Evolutionary conservation across 306 rosid species (phyloP).

Genomic region (Neltuma alba): DNA sequence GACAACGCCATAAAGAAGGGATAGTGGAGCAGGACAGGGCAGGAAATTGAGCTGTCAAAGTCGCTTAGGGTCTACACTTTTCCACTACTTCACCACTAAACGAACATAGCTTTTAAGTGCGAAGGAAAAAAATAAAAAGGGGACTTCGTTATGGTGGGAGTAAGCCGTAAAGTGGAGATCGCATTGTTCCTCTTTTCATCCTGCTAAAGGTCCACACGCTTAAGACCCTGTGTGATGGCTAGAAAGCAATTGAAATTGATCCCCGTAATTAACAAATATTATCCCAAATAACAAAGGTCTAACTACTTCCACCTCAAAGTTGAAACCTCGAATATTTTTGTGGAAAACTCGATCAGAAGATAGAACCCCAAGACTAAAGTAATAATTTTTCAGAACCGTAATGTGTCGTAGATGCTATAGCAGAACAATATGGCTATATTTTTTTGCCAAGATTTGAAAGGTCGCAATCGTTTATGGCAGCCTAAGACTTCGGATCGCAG

Average conservation of each 20-base stretch:
- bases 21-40: not conserved
- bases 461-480: slow-evolving; percentile 45
- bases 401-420: not conserved
- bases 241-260: not conserved
- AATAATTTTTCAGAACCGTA: not conserved
- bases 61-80: slow-evolving; percentile 21
- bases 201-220: slow-evolving; percentile 71
- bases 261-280: not conserved
- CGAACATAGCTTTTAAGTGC: slow-evolving; percentile 30
- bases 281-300: slow-evolving; percentile 39
- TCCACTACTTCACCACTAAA: slow-evolving; percentile 2
- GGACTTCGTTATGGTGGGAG: slow-evolving; percentile 33
- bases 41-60: slow-evolving; percentile 7
- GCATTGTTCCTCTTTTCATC: slow-evolving; percentile 18
- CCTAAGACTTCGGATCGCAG: slow-evolving; percentile 38
- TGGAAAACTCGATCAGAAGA: slow-evolving; percentile 37
- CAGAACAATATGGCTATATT: not conserved
- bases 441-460: slow-evolving; percentile 5
- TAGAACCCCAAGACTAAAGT: slow-evolving; percentile 2
- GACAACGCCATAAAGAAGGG: not conserved
- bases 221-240: slow-evolving; percentile 38
- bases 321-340: slow-evolving; percentile 34
- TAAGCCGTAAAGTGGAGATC: slow-evolving; percentile 31
- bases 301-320: slow-evolving; percentile 63
- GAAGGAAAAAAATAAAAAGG: not conserved